Evolutionary conservation across 2,329 filamentous ascomycete species (phyloP).

Genomic region (Stachybotrys elegans): DNA sequence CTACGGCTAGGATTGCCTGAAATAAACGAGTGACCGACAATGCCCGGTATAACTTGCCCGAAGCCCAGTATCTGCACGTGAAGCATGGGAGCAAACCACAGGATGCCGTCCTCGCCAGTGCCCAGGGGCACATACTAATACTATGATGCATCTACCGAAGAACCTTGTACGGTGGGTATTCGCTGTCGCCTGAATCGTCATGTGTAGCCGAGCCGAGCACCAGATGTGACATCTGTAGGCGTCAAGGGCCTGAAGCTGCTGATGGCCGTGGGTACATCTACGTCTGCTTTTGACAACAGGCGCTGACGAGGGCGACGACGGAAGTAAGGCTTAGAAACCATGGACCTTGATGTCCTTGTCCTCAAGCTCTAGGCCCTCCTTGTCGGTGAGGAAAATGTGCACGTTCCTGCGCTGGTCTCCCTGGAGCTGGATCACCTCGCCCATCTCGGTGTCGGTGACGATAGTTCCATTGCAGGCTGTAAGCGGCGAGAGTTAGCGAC

Average conservation of each 20-base stretch:
- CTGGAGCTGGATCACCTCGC: slow-evolving; percentile 99
- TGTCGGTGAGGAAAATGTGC: slow-evolving; percentile 94
- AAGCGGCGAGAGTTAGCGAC: slow-evolving; percentile 5
- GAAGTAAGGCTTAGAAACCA: slow-evolving; percentile 42
- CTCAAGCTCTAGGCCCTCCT: slow-evolving; percentile 91
- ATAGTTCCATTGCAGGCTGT: slow-evolving; percentile 99
- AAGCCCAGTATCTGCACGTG: slow-evolving; percentile 21
- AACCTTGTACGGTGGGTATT: not conserved
- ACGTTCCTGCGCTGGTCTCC: slow-evolving; percentile 99
- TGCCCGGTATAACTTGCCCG: slow-evolving; percentile 23
- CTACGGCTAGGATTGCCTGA: slow-evolving; percentile 29
- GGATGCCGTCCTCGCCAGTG: not conserved
- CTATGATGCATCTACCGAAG: slow-evolving; percentile 4
- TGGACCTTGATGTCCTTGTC: slow-evolving; percentile 93
- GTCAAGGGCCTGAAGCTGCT: not conserved
- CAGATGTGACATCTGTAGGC: slow-evolving; percentile 7
- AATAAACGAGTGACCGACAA: slow-evolving; percentile 29
- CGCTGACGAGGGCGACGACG: slow-evolving; percentile 32
- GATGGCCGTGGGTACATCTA: too few species aligned
- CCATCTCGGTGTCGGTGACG: slow-evolving; percentile 92
- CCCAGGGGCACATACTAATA: not conserved
- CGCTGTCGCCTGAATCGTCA: slow-evolving; percentile 1
- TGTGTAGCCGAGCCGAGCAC: slow-evolving; percentile 21
- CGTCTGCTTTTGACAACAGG: too few species aligned
- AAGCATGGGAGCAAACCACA: slow-evolving; percentile 10